Evolutionary conservation across 2,329 filamentous ascomycete species (phyloP).

Genomic region (Fusarium cicatricum): DNA sequence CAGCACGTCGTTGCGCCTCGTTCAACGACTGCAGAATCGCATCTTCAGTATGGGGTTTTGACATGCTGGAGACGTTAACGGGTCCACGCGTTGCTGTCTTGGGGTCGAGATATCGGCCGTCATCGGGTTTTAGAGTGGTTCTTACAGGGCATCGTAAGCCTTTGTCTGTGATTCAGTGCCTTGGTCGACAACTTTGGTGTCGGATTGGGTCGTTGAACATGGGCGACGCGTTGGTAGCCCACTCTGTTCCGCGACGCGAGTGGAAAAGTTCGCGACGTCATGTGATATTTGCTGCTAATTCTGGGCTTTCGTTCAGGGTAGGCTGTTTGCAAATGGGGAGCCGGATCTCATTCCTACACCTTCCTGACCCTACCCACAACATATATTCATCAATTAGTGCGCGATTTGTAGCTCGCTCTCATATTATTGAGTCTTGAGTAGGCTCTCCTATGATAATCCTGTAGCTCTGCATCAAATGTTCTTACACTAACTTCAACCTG

Average conservation of each 20-base stretch:
- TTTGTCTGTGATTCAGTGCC: not conserved
- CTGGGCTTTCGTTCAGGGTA: not conserved
- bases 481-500: too few relatives aligned
- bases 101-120: conserved; percentile 4
- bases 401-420: too few relatives aligned
- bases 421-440: too few relatives aligned
- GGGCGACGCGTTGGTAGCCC: conserved; percentile 7
- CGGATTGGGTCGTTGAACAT: not conserved
- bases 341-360: too few relatives aligned
- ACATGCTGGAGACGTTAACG: conserved; percentile 41
- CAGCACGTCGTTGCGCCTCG: conserved; percentile 62
- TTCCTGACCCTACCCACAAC: too few relatives aligned
- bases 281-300: conserved; percentile 1
- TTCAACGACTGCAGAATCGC: conserved; percentile 61
- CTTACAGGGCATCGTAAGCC: too few relatives aligned
- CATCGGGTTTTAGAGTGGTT: conserved; percentile 18
- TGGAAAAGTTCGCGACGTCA: conserved; percentile 21
- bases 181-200: not conserved
- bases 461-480: too few relatives aligned
- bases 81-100: conserved; percentile 30
- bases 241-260: conserved; percentile 16
- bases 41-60: conserved; percentile 34
- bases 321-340: not conserved
- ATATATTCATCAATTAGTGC: too few relatives aligned
- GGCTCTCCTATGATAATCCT: too few relatives aligned